Conservation (phyloP, 2,329 filamentous ascomycete species). For the Leptographium radiaticola region DNA sequence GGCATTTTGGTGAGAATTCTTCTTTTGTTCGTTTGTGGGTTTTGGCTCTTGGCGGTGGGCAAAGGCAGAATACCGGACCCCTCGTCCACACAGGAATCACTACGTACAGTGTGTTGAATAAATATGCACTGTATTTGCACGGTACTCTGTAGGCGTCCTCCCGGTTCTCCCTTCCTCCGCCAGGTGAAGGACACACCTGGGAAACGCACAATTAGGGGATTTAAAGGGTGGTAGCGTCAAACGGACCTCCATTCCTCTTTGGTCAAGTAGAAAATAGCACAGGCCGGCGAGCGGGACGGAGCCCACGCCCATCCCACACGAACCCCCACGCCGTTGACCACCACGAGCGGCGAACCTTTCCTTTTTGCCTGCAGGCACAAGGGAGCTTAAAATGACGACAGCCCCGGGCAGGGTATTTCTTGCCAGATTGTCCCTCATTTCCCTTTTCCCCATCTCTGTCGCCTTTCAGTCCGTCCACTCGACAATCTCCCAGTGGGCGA, state of each 20-base stretch:
- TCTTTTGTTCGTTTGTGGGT: conserved; percentile 8
- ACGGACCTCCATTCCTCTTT: not conserved
- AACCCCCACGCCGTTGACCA: conserved; percentile 4
- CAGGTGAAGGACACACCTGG: too few relatives aligned
- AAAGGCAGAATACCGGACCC: conserved; percentile 2
- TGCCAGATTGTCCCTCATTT: too few relatives aligned
- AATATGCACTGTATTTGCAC: too few relatives aligned
- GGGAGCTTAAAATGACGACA: conserved; percentile 6
- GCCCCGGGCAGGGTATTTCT: not conserved
- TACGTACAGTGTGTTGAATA: too few relatives aligned
- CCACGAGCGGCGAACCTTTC: not conserved
- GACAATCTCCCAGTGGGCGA: conserved; percentile 48
- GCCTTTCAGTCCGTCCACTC: conserved; percentile 32
- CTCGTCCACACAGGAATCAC: too few relatives aligned
- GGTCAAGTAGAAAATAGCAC: not conserved
- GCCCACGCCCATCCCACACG: conserved; percentile 5
- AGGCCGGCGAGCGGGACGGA: not conserved
- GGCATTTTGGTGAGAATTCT: conserved; percentile 2
- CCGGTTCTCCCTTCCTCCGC: too few relatives aligned
- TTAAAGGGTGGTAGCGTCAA: not conserved
- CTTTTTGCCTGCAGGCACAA: not conserved
- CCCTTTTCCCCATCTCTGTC: not conserved
- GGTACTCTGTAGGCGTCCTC: too few relatives aligned
- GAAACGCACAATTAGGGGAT: not conserved
- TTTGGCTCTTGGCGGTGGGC: conserved; percentile 4